phyloP scores from a whole-genome alignment of 164 flowering plant genomes.

The Aristolochia californica region DNA sequence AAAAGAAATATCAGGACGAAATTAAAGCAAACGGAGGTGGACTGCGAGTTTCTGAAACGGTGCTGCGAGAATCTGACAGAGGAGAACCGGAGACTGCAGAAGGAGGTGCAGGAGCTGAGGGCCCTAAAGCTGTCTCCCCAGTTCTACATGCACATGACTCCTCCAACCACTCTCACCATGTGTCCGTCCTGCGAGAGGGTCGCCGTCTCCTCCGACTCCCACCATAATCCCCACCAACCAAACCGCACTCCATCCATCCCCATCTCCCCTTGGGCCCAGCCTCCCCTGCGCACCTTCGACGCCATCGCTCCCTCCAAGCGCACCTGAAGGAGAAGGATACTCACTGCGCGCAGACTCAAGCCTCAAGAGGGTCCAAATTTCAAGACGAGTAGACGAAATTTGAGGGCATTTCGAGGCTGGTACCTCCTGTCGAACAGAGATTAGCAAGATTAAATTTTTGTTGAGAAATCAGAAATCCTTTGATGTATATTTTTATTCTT shows the following conservation, averaged over 20 bases:
- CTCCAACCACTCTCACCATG: slow-evolving; percentile 80
- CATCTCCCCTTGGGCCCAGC: slow-evolving; percentile 12
- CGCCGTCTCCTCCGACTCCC: slow-evolving; percentile 25
- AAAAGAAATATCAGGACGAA: no score
- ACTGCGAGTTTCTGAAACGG: slow-evolving; percentile 68
- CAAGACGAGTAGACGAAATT: not conserved
- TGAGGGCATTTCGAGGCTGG: slow-evolving; percentile 5
- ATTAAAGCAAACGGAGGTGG: slow-evolving; percentile 84
- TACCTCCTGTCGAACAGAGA: no score
- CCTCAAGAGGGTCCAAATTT: not conserved
- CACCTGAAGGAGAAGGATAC: not conserved
- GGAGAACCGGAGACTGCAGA: slow-evolving; percentile 64
- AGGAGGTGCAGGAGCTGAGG: slow-evolving; percentile 70
- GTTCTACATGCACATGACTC: slow-evolving; percentile 73
- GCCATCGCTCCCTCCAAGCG: slow-evolving; percentile 13
- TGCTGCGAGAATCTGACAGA: slow-evolving; percentile 78
- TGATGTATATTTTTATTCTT: not conserved
- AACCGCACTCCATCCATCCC: slow-evolving; percentile 18
- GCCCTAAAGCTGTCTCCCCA: slow-evolving; percentile 73
- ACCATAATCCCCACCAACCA: slow-evolving; percentile 18
- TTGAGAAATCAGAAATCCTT: not conserved
- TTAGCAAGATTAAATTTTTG: not conserved
- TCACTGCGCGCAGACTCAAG: not conserved
- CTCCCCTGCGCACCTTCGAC: slow-evolving; percentile 21
- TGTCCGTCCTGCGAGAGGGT: slow-evolving; percentile 86